These are phyloP conservation scores for Vaccinium vitisidaea DNA, from an alignment of 148 eudicot species.

Conservation along the genomic window DNA sequence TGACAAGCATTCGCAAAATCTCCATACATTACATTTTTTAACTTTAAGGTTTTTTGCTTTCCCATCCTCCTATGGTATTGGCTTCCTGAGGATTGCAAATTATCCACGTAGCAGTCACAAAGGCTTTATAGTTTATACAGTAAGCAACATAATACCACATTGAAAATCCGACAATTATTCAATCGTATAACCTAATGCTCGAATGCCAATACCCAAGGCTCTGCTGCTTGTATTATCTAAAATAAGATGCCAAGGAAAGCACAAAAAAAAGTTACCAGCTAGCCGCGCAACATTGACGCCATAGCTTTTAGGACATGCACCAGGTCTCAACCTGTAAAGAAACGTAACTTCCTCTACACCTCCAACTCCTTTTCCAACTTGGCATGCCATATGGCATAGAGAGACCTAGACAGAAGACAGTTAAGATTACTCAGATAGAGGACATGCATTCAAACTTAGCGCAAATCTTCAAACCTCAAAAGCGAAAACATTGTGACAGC, in stretches of 20 bases:
- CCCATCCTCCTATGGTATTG: background rate
- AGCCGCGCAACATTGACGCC: slow-evolving; percentile 95
- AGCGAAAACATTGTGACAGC: background rate
- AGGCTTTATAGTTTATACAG: background rate
- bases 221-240: background rate
- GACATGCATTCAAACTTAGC: background rate
- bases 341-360: slow-evolving; percentile 94
- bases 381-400: slow-evolving; percentile 93
- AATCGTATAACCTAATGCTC: background rate
- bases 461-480: background rate
- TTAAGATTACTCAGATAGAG: background rate
- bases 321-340: slow-evolving; percentile 75
- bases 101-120: background rate
- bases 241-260: background rate
- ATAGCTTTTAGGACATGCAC: slow-evolving; percentile 97
- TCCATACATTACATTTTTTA: background rate
- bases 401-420: slow-evolving; percentile 52
- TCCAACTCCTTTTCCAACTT: slow-evolving; percentile 60
- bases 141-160: background rate
- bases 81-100: background rate
- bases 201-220: background rate
- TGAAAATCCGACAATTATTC: background rate
- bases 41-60: background rate
- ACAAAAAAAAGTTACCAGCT: slow-evolving; percentile 51
- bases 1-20: background rate